These are phyloP conservation scores for Theobroma cacao DNA, from an alignment of 345 rosid species.

Conservation along the genomic window DNA sequence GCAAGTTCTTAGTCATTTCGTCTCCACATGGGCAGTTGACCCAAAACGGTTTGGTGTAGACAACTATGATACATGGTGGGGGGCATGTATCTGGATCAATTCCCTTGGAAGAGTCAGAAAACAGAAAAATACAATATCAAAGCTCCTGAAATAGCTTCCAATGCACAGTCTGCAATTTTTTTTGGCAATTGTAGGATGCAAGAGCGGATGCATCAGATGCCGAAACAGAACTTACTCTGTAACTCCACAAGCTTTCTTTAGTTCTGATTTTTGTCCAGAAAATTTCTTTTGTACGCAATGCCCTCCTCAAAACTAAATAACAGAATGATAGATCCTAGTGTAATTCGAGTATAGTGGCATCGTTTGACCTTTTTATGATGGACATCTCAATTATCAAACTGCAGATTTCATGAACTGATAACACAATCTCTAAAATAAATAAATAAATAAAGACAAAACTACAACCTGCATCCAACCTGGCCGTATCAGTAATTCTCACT, in stretches of 20 bases:
- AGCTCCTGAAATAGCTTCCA: neutral
- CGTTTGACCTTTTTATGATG: too few relatives aligned
- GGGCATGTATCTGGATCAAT: too few relatives aligned
- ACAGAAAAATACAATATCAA: neutral
- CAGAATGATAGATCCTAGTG: neutral
- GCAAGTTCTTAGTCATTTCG: neutral
- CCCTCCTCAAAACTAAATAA: neutral
- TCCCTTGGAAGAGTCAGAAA: neutral
- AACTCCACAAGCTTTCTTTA: neutral
- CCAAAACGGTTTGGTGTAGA: too few relatives aligned
- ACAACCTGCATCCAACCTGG: too few relatives aligned
- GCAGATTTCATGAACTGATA: too few relatives aligned
- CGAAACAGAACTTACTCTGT: neutral
- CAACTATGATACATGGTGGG: neutral
- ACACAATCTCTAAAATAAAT: too few relatives aligned
- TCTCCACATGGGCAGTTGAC: neutral
- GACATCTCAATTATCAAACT: too few relatives aligned
- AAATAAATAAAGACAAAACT: too few relatives aligned
- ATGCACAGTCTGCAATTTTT: neutral
- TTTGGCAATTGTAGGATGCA: neutral
- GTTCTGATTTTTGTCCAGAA: too few relatives aligned
- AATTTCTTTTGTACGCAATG: too few relatives aligned
- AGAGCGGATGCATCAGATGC: neutral
- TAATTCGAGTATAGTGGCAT: too few relatives aligned
- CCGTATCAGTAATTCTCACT: neutral